phyloP scores from a whole-genome alignment of 106 monocot species.

The Cymbidium sinense region DNA sequence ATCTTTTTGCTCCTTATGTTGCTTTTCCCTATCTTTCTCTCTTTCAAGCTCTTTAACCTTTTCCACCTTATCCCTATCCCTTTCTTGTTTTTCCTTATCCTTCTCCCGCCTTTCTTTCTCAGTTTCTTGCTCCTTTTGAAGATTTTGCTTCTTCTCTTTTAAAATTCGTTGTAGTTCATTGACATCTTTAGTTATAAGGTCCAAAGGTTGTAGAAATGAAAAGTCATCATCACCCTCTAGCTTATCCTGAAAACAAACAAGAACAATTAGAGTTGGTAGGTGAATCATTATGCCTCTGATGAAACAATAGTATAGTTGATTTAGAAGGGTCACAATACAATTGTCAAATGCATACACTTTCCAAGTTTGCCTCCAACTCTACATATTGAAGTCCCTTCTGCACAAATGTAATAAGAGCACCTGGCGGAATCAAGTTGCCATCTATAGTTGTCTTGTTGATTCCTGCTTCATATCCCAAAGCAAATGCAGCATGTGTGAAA shows the following conservation, averaged over 20 bases:
- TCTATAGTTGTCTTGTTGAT: slow-evolving; percentile 74
- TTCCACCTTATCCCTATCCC: slow-evolving; percentile 26
- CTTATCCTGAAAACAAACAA: slow-evolving; percentile 48
- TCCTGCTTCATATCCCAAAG: slow-evolving; percentile 94
- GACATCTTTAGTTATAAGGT: slow-evolving; percentile 89
- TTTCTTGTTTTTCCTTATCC: slow-evolving; percentile 40
- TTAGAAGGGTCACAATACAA: neutral
- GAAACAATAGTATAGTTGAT: neutral
- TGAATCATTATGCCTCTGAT: neutral
- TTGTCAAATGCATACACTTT: slow-evolving; percentile 29
- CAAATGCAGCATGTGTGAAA: slow-evolving; percentile 89
- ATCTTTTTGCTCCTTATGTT: slow-evolving; percentile 31
- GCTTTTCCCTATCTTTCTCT: slow-evolving; percentile 64
- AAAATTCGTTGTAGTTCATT: slow-evolving; percentile 64
- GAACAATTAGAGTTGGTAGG: slow-evolving; percentile 1
- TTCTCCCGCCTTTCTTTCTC: slow-evolving; percentile 55
- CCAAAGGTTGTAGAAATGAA: slow-evolving; percentile 85
- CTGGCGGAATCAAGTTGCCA: slow-evolving; percentile 80
- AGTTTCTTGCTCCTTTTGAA: slow-evolving; percentile 33
- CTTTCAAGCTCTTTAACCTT: slow-evolving; percentile 50
- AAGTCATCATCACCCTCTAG: slow-evolving; percentile 59
- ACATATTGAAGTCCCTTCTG: slow-evolving; percentile 96
- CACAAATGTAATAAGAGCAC: slow-evolving; percentile 87
- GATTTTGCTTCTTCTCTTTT: slow-evolving; percentile 65
- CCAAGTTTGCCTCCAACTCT: slow-evolving; percentile 89